Percentiles rank a stretch among this genome's conserved stretches.
phyloP scores from a whole-genome alignment of 805 yeast genomes.

The Candida fluviatilis region DNA sequence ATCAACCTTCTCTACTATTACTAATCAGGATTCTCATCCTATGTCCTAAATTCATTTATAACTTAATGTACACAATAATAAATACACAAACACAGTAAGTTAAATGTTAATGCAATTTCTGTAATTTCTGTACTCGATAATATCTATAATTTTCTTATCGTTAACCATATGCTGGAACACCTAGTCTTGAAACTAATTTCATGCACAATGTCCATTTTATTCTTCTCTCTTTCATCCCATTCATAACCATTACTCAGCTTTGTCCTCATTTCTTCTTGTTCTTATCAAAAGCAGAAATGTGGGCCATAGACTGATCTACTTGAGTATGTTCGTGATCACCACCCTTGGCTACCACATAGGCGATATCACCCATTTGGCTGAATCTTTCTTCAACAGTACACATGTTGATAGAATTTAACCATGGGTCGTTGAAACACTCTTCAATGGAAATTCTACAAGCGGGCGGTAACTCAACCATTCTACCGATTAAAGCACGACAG shows the following conservation, averaged over 20 bases:
- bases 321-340: slow-evolving; percentile 76
- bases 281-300: slow-evolving; percentile 88
- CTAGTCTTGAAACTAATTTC: too few species aligned
- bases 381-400: slow-evolving; percentile 56
- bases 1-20: too few species aligned
- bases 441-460: slow-evolving; percentile 81
- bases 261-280: slow-evolving; percentile 53
- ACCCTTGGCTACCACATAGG: slow-evolving; percentile 38
- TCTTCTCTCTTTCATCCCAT: background rate
- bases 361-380: slow-evolving; percentile 25
- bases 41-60: background rate
- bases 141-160: background rate
- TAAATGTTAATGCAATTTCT: background rate
- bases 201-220: too few species aligned
- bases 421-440: slow-evolving; percentile 68
- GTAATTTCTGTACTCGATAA: too few species aligned
- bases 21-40: background rate
- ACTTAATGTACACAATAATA: background rate
- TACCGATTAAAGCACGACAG: slow-evolving; percentile 60
- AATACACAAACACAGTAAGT: background rate
- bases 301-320: slow-evolving; percentile 93
- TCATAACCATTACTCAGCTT: background rate
- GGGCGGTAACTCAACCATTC: slow-evolving; percentile 82
- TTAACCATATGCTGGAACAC: too few species aligned
- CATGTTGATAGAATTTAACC: slow-evolving; percentile 62